Base-by-base conservation (phyloP, 768 basidiomycete genomes). In the Phlebiopsis flavidoalba region DNA sequence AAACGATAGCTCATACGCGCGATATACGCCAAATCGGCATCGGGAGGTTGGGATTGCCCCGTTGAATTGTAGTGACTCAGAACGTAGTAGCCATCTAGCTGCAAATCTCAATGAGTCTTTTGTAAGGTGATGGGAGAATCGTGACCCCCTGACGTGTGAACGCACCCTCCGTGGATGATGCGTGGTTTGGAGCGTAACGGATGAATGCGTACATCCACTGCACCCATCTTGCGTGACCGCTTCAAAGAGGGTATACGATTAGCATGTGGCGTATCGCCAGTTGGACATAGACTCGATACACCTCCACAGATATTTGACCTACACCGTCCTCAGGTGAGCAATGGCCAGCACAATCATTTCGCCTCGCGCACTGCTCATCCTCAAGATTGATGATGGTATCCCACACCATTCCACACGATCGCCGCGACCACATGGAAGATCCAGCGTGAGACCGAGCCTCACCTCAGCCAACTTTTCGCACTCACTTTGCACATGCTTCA, bases 341-440 rank as follows among this genome's bases (percentile, higher is more conserved):
- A 21, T 45, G 11, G 21, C 5, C 14, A 12, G 31, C 17, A 22
- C 12, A 21, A 45, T 37, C 43, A n/a, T 33, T 19, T 31, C 45
- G 26, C 21, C 2, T 26, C 10, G 35, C 62, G 12, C 11, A 66
- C 62, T n/a, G n/a, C 63, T 66, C 66, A 26, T 58, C 58, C 31
- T 60, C 61, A 14, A 64, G 31, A 21, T 63, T 58, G 21, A 64
- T 64, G 17, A 66, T 10, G 2, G 58, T 63, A 46, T 66, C 66
- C 58, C 61, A 66, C 26, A 37, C 51, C 57, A 57, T 61, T n/a
- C 33, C 33, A 61, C 10, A 45, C 53, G 7, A 63, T 26, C 24
- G 61, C 61, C 15, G 50, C 53, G 53, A 83, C 84, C 65, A n/a
- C n/a, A n/a, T n/a, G n/a, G 85, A 84, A 8, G 37, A 36, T 36